Conservation (phyloP, 106 monocot species). For the Dioscorea dumetorum region DNA sequence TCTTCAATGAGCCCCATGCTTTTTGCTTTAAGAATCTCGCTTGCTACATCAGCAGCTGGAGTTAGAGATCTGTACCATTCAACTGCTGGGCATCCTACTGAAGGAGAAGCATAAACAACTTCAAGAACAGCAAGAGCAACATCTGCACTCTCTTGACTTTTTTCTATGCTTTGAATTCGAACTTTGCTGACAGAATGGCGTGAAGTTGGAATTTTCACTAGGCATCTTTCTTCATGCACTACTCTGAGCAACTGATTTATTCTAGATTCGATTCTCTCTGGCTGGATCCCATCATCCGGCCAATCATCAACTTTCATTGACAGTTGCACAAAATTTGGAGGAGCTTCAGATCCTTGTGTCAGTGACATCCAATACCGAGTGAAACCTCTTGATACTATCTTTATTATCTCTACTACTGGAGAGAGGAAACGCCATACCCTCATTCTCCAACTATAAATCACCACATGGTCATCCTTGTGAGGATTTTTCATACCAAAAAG, state of each 20-base stretch:
- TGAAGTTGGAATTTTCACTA: slow-evolving; percentile 21
- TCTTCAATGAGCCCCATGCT: slow-evolving; percentile 51
- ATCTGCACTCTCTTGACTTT: slow-evolving; percentile 55
- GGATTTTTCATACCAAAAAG: slow-evolving; percentile 25
- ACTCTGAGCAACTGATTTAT: slow-evolving; percentile 63
- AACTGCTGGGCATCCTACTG: slow-evolving; percentile 24
- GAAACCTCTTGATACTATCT: slow-evolving; percentile 47
- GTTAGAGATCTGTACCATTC: slow-evolving; percentile 73
- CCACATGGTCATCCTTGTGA: slow-evolving; percentile 20
- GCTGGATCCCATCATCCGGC: slow-evolving; percentile 97
- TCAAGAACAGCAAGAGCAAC: slow-evolving; percentile 87
- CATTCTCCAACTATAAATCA: slow-evolving; percentile 26
- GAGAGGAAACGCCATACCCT: slow-evolving; percentile 28
- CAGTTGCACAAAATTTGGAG: slow-evolving; percentile 92
- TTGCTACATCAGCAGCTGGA: slow-evolving; percentile 82
- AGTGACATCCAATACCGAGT: slow-evolving; percentile 80
- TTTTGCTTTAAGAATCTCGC: slow-evolving; percentile 63
- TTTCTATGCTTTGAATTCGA: slow-evolving; percentile 91
- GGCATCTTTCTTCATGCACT: slow-evolving; percentile 62
- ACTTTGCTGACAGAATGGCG: slow-evolving; percentile 61
- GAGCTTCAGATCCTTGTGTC: slow-evolving; percentile 84
- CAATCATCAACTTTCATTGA: slow-evolving; percentile 81
- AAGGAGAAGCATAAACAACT: slow-evolving; percentile 83
- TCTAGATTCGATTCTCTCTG: slow-evolving; percentile 75
- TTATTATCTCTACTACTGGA: slow-evolving; percentile 37